These are phyloP conservation scores for Phytophthora fragariae DNA, from an alignment of 352 stramenopile species.

Conservation along the genomic window DNA sequence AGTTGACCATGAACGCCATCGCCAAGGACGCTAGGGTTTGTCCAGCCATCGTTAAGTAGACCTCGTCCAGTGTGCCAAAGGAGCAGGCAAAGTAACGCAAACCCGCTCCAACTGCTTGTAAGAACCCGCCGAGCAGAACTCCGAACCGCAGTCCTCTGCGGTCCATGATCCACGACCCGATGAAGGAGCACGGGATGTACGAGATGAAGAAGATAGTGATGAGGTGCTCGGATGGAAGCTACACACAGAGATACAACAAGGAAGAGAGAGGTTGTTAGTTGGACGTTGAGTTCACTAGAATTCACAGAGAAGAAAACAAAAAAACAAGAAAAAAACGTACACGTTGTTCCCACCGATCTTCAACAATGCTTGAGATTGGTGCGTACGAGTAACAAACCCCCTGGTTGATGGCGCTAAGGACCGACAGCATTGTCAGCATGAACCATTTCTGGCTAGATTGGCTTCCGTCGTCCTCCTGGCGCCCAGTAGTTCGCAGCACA, in stretches of 20 bases:
- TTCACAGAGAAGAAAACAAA: background rate
- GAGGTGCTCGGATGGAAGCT: conserved; percentile 75
- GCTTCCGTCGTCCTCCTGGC: background rate
- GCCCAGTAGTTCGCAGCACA: background rate
- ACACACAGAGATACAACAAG: background rate
- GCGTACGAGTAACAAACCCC: conserved; percentile 75
- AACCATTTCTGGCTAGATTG: conserved; percentile 51
- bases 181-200: conserved; percentile 81
- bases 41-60: conserved; percentile 51
- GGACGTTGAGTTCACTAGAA: background rate
- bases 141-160: conserved; percentile 64
- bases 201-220: conserved; percentile 82
- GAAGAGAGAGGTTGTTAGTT: background rate
- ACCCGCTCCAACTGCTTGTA: conserved; percentile 56
- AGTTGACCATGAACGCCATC: conserved; percentile 87
- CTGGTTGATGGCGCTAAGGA: conserved; percentile 39
- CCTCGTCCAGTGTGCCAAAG: conserved; percentile 27
- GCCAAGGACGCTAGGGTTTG: conserved; percentile 67
- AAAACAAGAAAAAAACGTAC: conserved; percentile 18
- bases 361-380: conserved; percentile 61
- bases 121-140: conserved; percentile 57
- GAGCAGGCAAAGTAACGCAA: conserved; percentile 56
- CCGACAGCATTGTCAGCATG: conserved; percentile 65
- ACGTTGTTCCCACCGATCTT: conserved; percentile 55
- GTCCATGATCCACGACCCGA: conserved; percentile 83